Evolutionary conservation across 129 eudicot genomes (phyloP), one percentile per base, ranked within the genome.

Genomic region (Tagetes erecta): DNA sequence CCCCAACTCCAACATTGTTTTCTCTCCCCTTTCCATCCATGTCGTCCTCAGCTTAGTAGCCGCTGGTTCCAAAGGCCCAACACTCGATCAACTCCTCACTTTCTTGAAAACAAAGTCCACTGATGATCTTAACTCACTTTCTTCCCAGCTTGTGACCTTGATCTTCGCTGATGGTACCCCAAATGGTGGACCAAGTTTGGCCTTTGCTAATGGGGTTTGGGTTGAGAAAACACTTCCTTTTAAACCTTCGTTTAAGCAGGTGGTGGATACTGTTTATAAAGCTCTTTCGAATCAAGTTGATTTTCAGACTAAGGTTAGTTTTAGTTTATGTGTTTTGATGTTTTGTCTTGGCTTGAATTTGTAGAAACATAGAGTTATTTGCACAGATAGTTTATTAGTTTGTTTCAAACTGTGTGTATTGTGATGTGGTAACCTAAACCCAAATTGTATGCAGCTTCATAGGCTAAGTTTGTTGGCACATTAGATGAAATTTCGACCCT

Each of bases 1-100:
- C 50, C 51, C 70, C 13, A 65, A 14, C 8, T n/a, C 50, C 51
- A 64, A 64, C 70, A 1, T 64, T 6, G 70, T 64, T 8, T 64
- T 14, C 50, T 64, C 70, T 3, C 70, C 70, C 0, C 51, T 64
- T 40, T 38, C 70, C 8, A 36, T 60, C 42, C 67, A 60, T 5
- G 30, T 60, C 8, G 27, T 35, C 8, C 44, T 60, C 6, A 38
- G 36, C 51, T 2, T 64, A 3, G 6, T 64, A 1, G 70, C 70
- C 4, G 7, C 51, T 0, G 70, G 51, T 14, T 14, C 35, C 35
- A 40, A 64, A 2, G 70, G 70, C 4, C 50, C 6, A 64, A 64
- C 70, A 0, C 47, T 64, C 2, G 51, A 64, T 2, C 70, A 64
- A n/a, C 33, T 64, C 12, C 50, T 64, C 0, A 5, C 1, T 1